Evolutionary conservation across 352 stramenopile species (phyloP).

Genomic region (Paralagenidium karlingii): DNA sequence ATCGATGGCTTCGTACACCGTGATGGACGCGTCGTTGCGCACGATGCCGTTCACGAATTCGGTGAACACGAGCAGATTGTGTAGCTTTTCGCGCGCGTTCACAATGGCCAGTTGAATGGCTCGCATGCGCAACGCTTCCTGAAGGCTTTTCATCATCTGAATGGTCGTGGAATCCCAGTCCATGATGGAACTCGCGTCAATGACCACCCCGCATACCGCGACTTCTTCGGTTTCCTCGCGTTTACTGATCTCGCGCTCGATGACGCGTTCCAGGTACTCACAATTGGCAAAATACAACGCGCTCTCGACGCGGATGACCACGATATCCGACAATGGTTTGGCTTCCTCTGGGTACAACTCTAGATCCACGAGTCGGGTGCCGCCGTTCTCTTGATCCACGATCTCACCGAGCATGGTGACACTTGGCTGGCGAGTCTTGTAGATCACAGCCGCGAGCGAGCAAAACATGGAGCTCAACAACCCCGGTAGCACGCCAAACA

Average conservation of each 20-base stretch:
- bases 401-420: constrained; percentile 33
- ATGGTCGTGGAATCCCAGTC: constrained; percentile 79
- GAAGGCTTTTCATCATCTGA: constrained; percentile 77
- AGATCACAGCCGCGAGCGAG: constrained; percentile 37
- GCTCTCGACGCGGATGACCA: constrained; percentile 37
- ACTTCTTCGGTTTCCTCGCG: constrained; percentile 24
- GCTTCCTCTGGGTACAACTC: constrained; percentile 26
- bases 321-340: constrained; percentile 20
- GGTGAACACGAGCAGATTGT: constrained; percentile 44
- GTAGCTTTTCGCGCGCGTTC: constrained; percentile 51
- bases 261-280: constrained; percentile 38
- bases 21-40: constrained; percentile 36
- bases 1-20: constrained; percentile 43
- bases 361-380: constrained; percentile 26
- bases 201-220: constrained; percentile 14
- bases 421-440: constrained; percentile 34
- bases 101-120: constrained; percentile 63
- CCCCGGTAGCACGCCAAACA: constrained; percentile 29
- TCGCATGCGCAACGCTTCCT: constrained; percentile 35
- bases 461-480: constrained; percentile 41
- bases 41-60: constrained; percentile 59
- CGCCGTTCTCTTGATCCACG: constrained; percentile 13
- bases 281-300: constrained; percentile 52
- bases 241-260: constrained; percentile 28
- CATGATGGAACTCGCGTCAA: constrained; percentile 62